Conservation (phyloP, 1,284 basidiomycete genomes). For the Neonothopanus nambi region DNA sequence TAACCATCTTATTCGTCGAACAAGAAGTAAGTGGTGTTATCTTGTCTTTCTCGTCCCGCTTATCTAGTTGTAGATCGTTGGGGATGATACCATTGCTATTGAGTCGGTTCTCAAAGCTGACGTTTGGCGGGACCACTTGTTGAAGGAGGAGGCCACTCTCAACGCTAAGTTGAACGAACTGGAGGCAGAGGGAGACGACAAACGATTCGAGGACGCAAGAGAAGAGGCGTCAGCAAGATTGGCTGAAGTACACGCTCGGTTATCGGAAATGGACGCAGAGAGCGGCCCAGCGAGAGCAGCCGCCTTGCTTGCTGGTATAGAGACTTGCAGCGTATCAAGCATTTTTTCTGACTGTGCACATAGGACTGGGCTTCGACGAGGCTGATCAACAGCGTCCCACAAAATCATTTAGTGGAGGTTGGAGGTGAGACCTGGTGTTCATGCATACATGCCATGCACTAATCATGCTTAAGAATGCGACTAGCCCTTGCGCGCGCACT, state of each 20-base stretch:
- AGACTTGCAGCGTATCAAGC: slow-evolving; percentile 11
- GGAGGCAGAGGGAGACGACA: slow-evolving; percentile 76
- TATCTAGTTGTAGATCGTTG: slow-evolving; percentile 60
- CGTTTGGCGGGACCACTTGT: slow-evolving; percentile 90
- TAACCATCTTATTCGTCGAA: slow-evolving; percentile 97
- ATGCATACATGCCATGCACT: background rate
- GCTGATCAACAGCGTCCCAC: slow-evolving; percentile 84
- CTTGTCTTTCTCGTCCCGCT: background rate
- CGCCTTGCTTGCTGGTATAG: slow-evolving; percentile 78
- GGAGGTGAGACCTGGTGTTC: slow-evolving; percentile 58
- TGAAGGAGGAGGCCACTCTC: slow-evolving; percentile 78
- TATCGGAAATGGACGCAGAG: slow-evolving; percentile 98
- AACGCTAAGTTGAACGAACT: slow-evolving; percentile 74
- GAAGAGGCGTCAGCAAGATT: slow-evolving; percentile 87
- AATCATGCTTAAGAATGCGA: slow-evolving; percentile 61
- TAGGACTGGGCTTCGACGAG: slow-evolving; percentile 89
- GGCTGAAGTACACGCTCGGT: slow-evolving; percentile 88
- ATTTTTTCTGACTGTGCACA: background rate
- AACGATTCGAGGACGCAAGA: slow-evolving; percentile 75
- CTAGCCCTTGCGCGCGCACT: slow-evolving; percentile 84
- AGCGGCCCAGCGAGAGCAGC: slow-evolving; percentile 94
- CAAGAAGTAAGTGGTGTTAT: slow-evolving; percentile 71
- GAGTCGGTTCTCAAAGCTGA: slow-evolving; percentile 96
- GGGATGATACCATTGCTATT: slow-evolving; percentile 91
- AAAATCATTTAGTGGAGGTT: slow-evolving; percentile 95